Conservation (phyloP, 1,284 basidiomycete species). For the Gomphus bonarii region DNA sequence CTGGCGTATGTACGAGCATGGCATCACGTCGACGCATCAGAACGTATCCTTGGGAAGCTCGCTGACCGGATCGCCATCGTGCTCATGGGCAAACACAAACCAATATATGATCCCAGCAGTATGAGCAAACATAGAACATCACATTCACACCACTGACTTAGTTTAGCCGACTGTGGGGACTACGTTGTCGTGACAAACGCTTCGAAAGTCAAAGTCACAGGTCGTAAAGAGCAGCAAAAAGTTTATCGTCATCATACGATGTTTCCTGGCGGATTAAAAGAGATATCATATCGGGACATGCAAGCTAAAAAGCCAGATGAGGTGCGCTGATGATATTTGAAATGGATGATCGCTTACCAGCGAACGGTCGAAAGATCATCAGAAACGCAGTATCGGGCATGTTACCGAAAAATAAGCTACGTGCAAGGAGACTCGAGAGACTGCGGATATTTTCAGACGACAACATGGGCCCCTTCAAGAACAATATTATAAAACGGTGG, state of each 20-base stretch:
- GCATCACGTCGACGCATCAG: conserved; percentile 91
- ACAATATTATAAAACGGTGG: conserved; percentile 65
- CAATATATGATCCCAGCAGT: conserved; percentile 90
- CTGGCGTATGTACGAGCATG: conserved; percentile 90
- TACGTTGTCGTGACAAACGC: conserved; percentile 96
- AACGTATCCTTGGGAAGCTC: conserved; percentile 85
- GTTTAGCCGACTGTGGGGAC: conserved; percentile 86
- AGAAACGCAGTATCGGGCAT: conserved; percentile 93
- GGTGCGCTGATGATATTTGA: conserved; percentile 37
- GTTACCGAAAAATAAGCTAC: conserved; percentile 92
- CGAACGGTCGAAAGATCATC: conserved; percentile 56
- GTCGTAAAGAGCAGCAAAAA: conserved; percentile 81
- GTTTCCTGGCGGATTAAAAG: conserved; percentile 91
- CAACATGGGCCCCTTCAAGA: conserved; percentile 57
- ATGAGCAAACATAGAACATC: neutral
- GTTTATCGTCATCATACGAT: conserved; percentile 87
- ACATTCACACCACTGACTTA: neutral
- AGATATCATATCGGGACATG: conserved; percentile 76
- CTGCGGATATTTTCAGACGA: conserved; percentile 77
- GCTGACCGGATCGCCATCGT: conserved; percentile 90
- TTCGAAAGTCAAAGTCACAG: conserved; percentile 77
- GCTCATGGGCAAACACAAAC: conserved; percentile 99
- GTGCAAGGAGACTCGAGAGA: conserved; percentile 75
- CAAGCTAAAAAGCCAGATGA: conserved; percentile 84
- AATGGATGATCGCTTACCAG: conserved; percentile 6